Conservation (phyloP, 495 filamentous ascomycete species). For the Paragyromitra xinjiangensis region DNA sequence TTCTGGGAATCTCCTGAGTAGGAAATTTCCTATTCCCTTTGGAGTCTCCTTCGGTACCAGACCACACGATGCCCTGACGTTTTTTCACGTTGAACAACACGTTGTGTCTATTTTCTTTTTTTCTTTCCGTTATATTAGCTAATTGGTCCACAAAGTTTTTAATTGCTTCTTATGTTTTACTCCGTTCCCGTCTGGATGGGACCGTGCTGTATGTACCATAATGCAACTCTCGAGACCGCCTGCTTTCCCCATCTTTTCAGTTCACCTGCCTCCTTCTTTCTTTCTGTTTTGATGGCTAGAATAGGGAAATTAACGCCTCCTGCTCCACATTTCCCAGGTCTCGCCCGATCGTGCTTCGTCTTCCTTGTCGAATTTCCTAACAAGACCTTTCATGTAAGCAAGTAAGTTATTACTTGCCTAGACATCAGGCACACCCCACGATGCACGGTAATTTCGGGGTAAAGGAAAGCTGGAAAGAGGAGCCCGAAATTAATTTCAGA, state of each 20-base stretch:
- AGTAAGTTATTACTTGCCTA: conserved; percentile 15
- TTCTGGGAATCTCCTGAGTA: conserved; percentile 27
- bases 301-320: conserved; percentile 28
- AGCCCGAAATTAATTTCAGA: conserved; percentile 16
- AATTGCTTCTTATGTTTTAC: conserved; percentile 39
- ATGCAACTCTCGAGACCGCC: conserved; percentile 33
- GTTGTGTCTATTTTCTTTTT: conserved; percentile 19
- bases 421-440: conserved; percentile 24
- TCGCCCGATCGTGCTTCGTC: conserved; percentile 9
- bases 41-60: conserved; percentile 22
- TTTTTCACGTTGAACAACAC: not conserved
- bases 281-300: conserved; percentile 32
- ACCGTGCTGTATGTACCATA: conserved; percentile 28
- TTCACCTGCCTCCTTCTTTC: conserved; percentile 53
- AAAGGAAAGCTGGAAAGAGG: conserved; percentile 23
- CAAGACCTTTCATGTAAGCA: conserved; percentile 19
- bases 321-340: conserved; percentile 32
- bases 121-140: conserved; percentile 35
- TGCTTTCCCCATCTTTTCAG: conserved; percentile 39
- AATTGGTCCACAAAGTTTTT: conserved; percentile 30
- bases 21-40: conserved; percentile 29
- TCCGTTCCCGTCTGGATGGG: conserved; percentile 33
- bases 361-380: conserved; percentile 28
- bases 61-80: conserved; percentile 6
- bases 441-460: conserved; percentile 5